A percentile compares a stretch with the other conserved stretches of the same genome.
These are phyloP conservation scores for Xylariales sp. DNA, from an alignment of 2,329 filamentous ascomycete species.

Conservation along the genomic window DNA sequence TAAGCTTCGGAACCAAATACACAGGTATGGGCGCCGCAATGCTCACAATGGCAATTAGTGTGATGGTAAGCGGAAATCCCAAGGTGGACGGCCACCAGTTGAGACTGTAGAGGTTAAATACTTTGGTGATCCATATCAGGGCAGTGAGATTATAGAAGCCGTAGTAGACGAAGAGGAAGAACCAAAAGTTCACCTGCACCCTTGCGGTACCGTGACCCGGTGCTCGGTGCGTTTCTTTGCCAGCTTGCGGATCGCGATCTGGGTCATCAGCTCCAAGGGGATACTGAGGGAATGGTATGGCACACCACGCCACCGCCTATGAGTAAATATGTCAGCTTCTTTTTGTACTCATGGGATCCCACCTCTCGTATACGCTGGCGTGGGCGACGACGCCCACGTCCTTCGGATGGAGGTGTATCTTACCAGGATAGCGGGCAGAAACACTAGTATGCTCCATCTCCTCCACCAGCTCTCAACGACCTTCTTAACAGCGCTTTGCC, in stretches of 20 bases:
- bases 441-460: constrained; percentile 55
- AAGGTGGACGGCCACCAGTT: constrained; percentile 67
- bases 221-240: constrained; percentile 31
- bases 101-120: constrained; percentile 66
- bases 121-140: constrained; percentile 66
- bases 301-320: constrained; percentile 60
- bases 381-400: too few relatives aligned
- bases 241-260: constrained; percentile 20
- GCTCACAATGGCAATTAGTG: constrained; percentile 56
- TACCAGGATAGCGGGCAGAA: constrained; percentile 58
- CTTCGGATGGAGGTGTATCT: constrained; percentile 22
- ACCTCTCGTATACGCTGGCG: too few relatives aligned
- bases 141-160: constrained; percentile 65
- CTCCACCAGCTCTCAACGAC: constrained; percentile 61
- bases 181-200: constrained; percentile 67
- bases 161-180: constrained; percentile 67
- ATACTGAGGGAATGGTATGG: constrained; percentile 62
- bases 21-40: constrained; percentile 55
- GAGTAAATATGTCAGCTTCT: constrained; percentile 3
- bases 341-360: not conserved
- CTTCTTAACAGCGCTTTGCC: constrained; percentile 52
- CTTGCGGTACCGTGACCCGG: constrained; percentile 61
- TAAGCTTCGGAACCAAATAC: constrained; percentile 49
- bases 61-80: constrained; percentile 61
- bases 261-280: constrained; percentile 42